These are phyloP conservation scores for Talaromyces stipitatus DNA, from an alignment of 495 filamentous ascomycete genomes.

Conservation along the genomic window DNA sequence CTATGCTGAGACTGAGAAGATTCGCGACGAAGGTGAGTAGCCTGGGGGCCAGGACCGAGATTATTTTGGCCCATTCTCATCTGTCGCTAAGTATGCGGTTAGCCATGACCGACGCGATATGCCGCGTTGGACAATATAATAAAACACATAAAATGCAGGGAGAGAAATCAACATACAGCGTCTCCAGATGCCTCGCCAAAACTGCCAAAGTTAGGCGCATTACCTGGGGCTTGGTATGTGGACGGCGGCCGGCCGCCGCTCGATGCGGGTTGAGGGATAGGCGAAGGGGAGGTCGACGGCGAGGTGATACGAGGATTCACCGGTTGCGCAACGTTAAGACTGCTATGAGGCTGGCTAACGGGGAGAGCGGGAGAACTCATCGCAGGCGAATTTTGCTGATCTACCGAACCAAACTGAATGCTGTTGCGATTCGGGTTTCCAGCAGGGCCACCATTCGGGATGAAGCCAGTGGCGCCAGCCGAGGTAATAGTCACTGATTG, in stretches of 20 bases:
- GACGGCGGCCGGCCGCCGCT: constrained; percentile 81
- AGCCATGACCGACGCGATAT: neutral
- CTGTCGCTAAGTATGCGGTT: constrained; percentile 37
- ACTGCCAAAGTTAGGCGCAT: constrained; percentile 72
- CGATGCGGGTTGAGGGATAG: constrained; percentile 78
- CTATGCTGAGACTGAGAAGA: constrained; percentile 74
- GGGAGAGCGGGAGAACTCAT: constrained; percentile 42
- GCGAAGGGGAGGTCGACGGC: constrained; percentile 73
- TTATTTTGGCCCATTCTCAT: constrained; percentile 54
- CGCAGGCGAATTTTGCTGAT: constrained; percentile 59
- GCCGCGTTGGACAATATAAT: neutral
- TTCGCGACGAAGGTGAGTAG: constrained; percentile 69
- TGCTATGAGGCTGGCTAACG: constrained; percentile 39
- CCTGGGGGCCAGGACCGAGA: constrained; percentile 53
- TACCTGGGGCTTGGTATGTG: constrained; percentile 53
- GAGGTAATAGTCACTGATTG: constrained; percentile 83
- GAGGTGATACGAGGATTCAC: constrained; percentile 59
- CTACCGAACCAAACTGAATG: constrained; percentile 70
- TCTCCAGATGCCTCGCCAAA: constrained; percentile 54
- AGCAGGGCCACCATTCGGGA: constrained; percentile 64
- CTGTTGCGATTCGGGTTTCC: constrained; percentile 52
- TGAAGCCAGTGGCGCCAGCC: constrained; percentile 62
- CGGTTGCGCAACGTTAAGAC: constrained; percentile 59
- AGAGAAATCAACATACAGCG: constrained; percentile 12
- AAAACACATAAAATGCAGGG: neutral